Conservation (phyloP, 2,329 filamentous ascomycete species). For the Dothiorella sarmentorum region DNA sequence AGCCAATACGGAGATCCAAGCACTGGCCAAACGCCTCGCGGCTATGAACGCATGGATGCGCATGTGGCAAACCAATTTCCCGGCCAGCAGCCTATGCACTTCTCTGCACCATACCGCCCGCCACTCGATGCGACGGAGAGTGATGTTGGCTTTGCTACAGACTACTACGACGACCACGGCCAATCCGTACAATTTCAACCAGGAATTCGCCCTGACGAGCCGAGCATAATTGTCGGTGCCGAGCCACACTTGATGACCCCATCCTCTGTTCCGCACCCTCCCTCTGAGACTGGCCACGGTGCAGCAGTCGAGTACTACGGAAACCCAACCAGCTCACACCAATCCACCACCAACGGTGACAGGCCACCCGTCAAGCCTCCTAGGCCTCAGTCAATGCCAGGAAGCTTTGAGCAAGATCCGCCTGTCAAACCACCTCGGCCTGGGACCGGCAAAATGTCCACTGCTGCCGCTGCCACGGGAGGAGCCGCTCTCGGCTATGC, state of each 20-base stretch:
- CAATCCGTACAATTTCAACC: constrained; percentile 58
- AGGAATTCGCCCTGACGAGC: constrained; percentile 53
- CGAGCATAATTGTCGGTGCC: constrained; percentile 52
- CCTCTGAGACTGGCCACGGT: constrained; percentile 57
- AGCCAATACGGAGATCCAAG: constrained; percentile 33
- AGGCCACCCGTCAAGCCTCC: constrained; percentile 32
- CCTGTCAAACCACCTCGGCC: constrained; percentile 31
- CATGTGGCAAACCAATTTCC: constrained; percentile 58
- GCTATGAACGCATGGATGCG: constrained; percentile 23
- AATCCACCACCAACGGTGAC: constrained; percentile 22
- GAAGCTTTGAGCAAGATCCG: constrained; percentile 33
- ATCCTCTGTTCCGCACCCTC: constrained; percentile 50
- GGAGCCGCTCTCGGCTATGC: constrained; percentile 44
- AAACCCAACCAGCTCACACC: neutral
- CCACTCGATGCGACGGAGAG: constrained; percentile 29
- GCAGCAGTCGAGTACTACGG: constrained; percentile 58
- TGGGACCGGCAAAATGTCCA: constrained; percentile 30
- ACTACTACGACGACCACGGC: constrained; percentile 62
- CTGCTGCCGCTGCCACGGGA: constrained; percentile 35
- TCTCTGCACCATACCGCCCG: constrained; percentile 46
- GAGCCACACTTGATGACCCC: constrained; percentile 57
- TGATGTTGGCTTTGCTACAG: constrained; percentile 54
- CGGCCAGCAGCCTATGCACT: constrained; percentile 51
- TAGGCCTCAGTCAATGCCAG: constrained; percentile 32
- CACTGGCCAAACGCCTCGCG: constrained; percentile 30